phyloP scores from a whole-genome alignment of 2,329 filamentous ascomycete genomes.

The Chaetomium globosum region DNA sequence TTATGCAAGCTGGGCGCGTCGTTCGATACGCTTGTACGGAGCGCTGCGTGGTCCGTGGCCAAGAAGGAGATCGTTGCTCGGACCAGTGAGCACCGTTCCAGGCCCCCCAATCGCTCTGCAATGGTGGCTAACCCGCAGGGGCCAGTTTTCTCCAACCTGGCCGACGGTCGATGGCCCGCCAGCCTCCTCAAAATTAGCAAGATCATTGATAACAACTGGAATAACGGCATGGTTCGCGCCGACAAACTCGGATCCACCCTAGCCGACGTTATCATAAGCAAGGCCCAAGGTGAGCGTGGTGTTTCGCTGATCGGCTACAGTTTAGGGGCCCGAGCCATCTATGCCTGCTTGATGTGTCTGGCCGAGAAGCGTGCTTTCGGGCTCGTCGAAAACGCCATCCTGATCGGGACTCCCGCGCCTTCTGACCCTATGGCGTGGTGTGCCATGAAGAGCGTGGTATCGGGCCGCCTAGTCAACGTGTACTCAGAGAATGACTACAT shows the following conservation, averaged over 20 bases:
- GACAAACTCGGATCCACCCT: constrained; percentile 73
- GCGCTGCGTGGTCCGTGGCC: constrained; percentile 76
- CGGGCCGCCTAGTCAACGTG: constrained; percentile 85
- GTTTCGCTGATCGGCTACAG: constrained; percentile 82
- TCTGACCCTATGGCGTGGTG: constrained; percentile 74
- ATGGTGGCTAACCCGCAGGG: constrained; percentile 30
- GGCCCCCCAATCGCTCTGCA: constrained; percentile 12
- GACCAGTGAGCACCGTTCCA: constrained; percentile 48
- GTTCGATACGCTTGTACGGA: constrained; percentile 75
- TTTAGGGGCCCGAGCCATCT: constrained; percentile 80
- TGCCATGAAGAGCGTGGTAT: constrained; percentile 74
- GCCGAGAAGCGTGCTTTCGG: constrained; percentile 83
- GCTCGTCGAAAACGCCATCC: constrained; percentile 78
- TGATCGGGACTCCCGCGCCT: constrained; percentile 82
- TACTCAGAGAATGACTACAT: constrained; percentile 87
- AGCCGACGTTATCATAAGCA: constrained; percentile 79
- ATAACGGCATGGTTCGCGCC: constrained; percentile 71
- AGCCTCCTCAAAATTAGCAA: constrained; percentile 68
- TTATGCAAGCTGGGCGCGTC: constrained; percentile 76
- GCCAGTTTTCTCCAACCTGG: constrained; percentile 59
- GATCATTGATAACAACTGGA: constrained; percentile 81
- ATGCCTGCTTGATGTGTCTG: constrained; percentile 76
- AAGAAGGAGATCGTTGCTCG: constrained; percentile 52
- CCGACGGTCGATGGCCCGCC: constrained; percentile 63
- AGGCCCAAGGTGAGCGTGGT: constrained; percentile 78